Evolutionary conservation across 1,284 basidiomycete genomes (phyloP).

Genomic region (Sporisorium reilianum): DNA sequence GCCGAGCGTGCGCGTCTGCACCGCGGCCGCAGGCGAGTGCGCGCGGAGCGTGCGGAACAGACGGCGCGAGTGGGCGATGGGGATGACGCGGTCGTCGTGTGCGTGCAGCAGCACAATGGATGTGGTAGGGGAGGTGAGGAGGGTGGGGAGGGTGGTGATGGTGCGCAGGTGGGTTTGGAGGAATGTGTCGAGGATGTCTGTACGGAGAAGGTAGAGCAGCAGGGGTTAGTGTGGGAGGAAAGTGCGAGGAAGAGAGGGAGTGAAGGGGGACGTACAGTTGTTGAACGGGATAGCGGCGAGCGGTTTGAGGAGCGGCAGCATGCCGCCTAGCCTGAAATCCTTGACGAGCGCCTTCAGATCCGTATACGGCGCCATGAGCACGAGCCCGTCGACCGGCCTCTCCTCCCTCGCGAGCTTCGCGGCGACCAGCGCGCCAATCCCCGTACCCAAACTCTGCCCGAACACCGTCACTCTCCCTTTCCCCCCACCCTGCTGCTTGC

Average conservation of each 20-base stretch:
- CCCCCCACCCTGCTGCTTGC: slow-evolving; percentile 1
- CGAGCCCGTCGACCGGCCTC: slow-evolving; percentile 74
- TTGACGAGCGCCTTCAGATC: slow-evolving; percentile 77
- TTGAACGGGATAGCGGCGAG: slow-evolving; percentile 79
- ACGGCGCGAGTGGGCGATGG: slow-evolving; percentile 75
- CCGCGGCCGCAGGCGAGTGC: not conserved
- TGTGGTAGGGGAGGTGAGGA: slow-evolving; percentile 63
- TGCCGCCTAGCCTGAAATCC: slow-evolving; percentile 74
- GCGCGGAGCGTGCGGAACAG: slow-evolving; percentile 32
- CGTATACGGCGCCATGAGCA: slow-evolving; percentile 82
- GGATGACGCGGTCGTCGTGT: slow-evolving; percentile 84
- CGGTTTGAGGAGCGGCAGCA: slow-evolving; percentile 80
- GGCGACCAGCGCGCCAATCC: slow-evolving; percentile 75
- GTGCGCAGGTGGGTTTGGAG: slow-evolving; percentile 75
- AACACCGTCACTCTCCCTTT: slow-evolving; percentile 76
- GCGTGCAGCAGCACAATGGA: slow-evolving; percentile 84
- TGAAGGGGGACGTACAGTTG: slow-evolving; percentile 70
- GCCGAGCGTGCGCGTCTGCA: slow-evolving; percentile 17
- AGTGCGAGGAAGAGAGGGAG: not conserved
- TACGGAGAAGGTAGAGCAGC: not conserved
- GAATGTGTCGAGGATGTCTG: slow-evolving; percentile 73
- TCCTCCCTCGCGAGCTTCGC: slow-evolving; percentile 72
- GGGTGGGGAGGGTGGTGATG: slow-evolving; percentile 20
- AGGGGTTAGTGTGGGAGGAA: not conserved
- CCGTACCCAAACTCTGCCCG: slow-evolving; percentile 86